Conservation (phyloP, 2,329 filamentous ascomycete species). For the Coniella vitis region DNA sequence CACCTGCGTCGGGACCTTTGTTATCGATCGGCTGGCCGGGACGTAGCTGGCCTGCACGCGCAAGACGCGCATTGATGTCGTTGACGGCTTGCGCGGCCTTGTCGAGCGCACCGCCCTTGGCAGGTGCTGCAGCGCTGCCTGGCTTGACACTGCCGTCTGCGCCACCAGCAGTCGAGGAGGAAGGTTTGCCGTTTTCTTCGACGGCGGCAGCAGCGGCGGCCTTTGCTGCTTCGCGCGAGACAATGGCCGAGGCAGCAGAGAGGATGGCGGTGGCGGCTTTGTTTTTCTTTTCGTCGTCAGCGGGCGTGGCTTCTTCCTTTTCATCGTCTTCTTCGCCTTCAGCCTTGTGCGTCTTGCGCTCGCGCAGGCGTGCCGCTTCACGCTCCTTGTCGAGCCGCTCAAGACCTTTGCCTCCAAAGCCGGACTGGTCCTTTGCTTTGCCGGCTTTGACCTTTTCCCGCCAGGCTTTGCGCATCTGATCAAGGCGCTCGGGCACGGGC, state of each 20-base stretch:
- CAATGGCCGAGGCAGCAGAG: slow-evolving; percentile 51
- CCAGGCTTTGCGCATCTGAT: slow-evolving; percentile 65
- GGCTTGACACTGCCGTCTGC: slow-evolving; percentile 21
- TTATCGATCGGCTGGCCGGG: slow-evolving; percentile 95
- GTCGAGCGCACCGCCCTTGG: slow-evolving; percentile 60
- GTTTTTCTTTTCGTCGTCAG: slow-evolving; percentile 64
- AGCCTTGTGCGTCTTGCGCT: slow-evolving; percentile 84
- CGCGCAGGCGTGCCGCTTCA: slow-evolving; percentile 76
- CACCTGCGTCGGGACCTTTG: slow-evolving; percentile 93
- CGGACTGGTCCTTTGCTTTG: slow-evolving; percentile 81
- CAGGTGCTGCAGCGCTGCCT: slow-evolving; percentile 24
- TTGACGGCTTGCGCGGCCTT: slow-evolving; percentile 86
- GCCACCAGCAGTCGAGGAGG: slow-evolving; percentile 21
- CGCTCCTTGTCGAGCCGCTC: slow-evolving; percentile 88
- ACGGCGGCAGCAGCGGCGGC: slow-evolving; percentile 11
- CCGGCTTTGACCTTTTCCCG: slow-evolving; percentile 87
- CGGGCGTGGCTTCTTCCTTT: slow-evolving; percentile 52
- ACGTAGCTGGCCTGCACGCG: slow-evolving; percentile 81
- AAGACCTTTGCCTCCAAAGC: slow-evolving; percentile 91
- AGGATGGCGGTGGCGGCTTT: slow-evolving; percentile 60
- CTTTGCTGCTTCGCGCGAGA: slow-evolving; percentile 45
- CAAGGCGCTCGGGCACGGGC: slow-evolving; percentile 63
- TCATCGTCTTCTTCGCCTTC: slow-evolving; percentile 73
- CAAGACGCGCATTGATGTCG: slow-evolving; percentile 84
- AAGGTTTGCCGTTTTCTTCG: slow-evolving; percentile 22